Percentiles rank a stretch among this genome's conserved stretches.
phyloP scores from a whole-genome alignment of 2,329 filamentous ascomycete species.

The Saccharata proteae region DNA sequence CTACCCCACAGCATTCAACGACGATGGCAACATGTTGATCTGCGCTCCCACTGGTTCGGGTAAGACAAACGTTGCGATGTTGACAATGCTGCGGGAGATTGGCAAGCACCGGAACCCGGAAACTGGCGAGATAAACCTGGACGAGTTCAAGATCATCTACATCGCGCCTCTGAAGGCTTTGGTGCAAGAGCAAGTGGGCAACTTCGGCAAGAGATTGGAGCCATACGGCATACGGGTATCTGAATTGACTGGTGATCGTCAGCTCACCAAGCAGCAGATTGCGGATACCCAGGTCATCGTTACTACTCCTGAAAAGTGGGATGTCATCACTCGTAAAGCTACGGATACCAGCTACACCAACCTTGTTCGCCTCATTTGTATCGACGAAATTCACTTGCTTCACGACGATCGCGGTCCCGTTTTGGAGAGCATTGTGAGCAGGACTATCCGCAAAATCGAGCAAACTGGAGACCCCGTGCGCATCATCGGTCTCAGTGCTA shows the following conservation, averaged over 20 bases:
- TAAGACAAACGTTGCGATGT: conserved; percentile 98
- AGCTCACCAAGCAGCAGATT: conserved; percentile 97
- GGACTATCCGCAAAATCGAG: conserved; percentile 85
- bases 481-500: conserved; percentile 85
- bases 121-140: conserved; percentile 88
- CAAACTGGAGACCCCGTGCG: conserved; percentile 90
- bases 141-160: conserved; percentile 97
- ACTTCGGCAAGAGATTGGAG: conserved; percentile 84
- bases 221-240: conserved; percentile 84
- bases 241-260: conserved; percentile 94
- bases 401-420: conserved; percentile 97
- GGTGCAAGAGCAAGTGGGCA: conserved; percentile 95
- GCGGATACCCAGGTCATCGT: conserved; percentile 96
- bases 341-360: conserved; percentile 96
- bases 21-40: conserved; percentile 95
- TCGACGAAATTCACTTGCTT: conserved; percentile 94
- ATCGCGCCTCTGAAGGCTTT: conserved; percentile 92
- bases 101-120: conserved; percentile 83
- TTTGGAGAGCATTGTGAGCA: conserved; percentile 88
- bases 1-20: conserved; percentile 78
- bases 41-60: conserved; percentile 95
- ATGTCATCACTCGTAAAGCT: conserved; percentile 95
- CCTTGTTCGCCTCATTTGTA: conserved; percentile 88
- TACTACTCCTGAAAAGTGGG: conserved; percentile 97
- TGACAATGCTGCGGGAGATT: conserved; percentile 90